phyloP scores from a whole-genome alignment of 2,329 filamentous ascomycete genomes.

The Fusarium guadeloupense region DNA sequence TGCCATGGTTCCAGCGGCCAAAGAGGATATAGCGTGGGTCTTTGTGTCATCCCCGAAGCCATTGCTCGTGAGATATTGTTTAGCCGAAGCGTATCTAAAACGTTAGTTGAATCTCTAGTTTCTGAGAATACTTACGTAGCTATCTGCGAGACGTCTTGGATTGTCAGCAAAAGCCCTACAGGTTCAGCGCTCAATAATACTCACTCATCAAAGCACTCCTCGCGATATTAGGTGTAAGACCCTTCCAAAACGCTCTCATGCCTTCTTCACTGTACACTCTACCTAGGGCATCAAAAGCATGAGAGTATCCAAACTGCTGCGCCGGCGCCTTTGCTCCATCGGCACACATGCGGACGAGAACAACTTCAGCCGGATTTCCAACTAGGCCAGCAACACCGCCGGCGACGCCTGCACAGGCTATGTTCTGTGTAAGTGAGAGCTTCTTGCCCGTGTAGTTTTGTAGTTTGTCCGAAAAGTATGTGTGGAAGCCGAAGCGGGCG shows the following conservation, averaged over 20 bases:
- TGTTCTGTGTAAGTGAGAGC: constrained; percentile 48
- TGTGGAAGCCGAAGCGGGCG: constrained; percentile 55
- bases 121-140: constrained; percentile 48
- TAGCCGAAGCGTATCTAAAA: constrained; percentile 48
- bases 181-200: constrained; percentile 17
- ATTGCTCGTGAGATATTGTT: constrained; percentile 44
- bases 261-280: constrained; percentile 51
- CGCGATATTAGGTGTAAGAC: constrained; percentile 52
- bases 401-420: constrained; percentile 52
- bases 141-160: constrained; percentile 54
- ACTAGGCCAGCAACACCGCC: constrained; percentile 56
- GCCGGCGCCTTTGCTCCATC: constrained; percentile 52
- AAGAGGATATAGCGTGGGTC: constrained; percentile 53
- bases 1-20: constrained; percentile 56
- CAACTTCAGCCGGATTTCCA: constrained; percentile 57
- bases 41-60: constrained; percentile 50
- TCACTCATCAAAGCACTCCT: constrained; percentile 57
- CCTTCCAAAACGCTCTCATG: constrained; percentile 49
- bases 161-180: constrained; percentile 11
- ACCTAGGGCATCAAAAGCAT: constrained; percentile 47
- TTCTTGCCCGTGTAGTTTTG: constrained; percentile 43
- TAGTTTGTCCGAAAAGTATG: constrained; percentile 46
- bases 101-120: neutral
- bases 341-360: constrained; percentile 57
- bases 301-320: constrained; percentile 52